Evolutionary conservation across 306 rosid genomes (phyloP), one percentile per base, ranked within the genome.

Genomic region (Myrica gale): DNA sequence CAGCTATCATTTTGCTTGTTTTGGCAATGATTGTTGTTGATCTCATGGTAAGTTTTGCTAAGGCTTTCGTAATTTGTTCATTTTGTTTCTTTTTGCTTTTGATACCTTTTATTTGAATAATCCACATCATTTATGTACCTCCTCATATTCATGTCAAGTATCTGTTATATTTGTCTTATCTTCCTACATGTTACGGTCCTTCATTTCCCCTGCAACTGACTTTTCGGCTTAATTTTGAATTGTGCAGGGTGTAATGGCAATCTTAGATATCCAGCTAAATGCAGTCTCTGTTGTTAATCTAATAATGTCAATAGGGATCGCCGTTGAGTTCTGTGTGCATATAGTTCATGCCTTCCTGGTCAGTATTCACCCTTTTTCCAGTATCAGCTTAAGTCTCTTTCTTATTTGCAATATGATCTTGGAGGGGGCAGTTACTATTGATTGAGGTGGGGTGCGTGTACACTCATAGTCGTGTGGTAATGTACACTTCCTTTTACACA

Each of bases 281-380:
- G 97, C 97, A 5, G 96, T 95, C 75, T 95, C 98, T 74, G 92
- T 92, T 77, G 98, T 95, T 68, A 94, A 95, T 87, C 89, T 95
- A 74, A 71, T 95, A 69, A 95, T 95, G 98, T 89, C 98, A 3
- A 83, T 95, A 13, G 98, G 98, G 75, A 95, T 95, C 67, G 95
- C 98, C 50, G 97, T 92, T 42, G 97, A 95, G 91, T 95, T 95
- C 83, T 95, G 97, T 74, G 96, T 92, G 79, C 98, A 95, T 74
- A 90, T 95, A 76, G 81, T 84, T 65, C 98, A 95, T 80, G 98
- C 98, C 37, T 95, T 89, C 85, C 87, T 81, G 97, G 98, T 95
- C 66, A 81, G 98, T 90, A 48, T 74, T 66, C 42, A 80, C 55
- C 53, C 83, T 44, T 69, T 20, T 61, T 43, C 46, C 44, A 32